phyloP scores from a whole-genome alignment of 805 yeast genomes.

The Kluyveromyces lactis region DNA sequence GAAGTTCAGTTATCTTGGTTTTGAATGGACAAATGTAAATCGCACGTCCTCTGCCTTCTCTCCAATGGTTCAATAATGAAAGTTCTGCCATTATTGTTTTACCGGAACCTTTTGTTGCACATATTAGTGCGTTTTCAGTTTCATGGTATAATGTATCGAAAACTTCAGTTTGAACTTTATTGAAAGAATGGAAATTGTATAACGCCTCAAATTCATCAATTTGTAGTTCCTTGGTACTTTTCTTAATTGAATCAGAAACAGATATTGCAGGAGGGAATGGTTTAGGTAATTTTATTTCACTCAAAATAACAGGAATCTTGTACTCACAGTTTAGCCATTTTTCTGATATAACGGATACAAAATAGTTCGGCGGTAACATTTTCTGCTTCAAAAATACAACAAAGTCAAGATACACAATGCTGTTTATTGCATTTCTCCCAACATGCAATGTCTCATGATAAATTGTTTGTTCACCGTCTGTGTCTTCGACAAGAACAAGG shows the following conservation, averaged over 20 bases:
- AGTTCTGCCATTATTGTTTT: constrained; percentile 65
- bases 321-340: constrained; percentile 76
- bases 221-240: constrained; percentile 42
- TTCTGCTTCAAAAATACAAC: constrained; percentile 37
- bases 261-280: constrained; percentile 24
- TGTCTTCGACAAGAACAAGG: constrained; percentile 67
- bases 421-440: constrained; percentile 38
- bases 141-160: constrained; percentile 52
- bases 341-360: constrained; percentile 66
- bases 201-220: constrained; percentile 38
- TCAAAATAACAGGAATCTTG: constrained; percentile 46
- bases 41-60: constrained; percentile 56
- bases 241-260: constrained; percentile 28
- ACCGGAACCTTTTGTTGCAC: constrained; percentile 70
- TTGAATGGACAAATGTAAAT: constrained; percentile 64
- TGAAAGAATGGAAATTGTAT: constrained; percentile 48
- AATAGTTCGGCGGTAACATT: constrained; percentile 59
- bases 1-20: constrained; percentile 40
- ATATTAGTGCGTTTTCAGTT: constrained; percentile 54
- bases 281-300: constrained; percentile 19
- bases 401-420: constrained; percentile 54
- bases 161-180: constrained; percentile 65
- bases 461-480: constrained; percentile 71
- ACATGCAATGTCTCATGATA: constrained; percentile 48
- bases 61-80: constrained; percentile 68